These are phyloP conservation scores for Kodamaea sp. DNA, from an alignment of 1,139 yeast genomes.

Conservation along the genomic window DNA sequence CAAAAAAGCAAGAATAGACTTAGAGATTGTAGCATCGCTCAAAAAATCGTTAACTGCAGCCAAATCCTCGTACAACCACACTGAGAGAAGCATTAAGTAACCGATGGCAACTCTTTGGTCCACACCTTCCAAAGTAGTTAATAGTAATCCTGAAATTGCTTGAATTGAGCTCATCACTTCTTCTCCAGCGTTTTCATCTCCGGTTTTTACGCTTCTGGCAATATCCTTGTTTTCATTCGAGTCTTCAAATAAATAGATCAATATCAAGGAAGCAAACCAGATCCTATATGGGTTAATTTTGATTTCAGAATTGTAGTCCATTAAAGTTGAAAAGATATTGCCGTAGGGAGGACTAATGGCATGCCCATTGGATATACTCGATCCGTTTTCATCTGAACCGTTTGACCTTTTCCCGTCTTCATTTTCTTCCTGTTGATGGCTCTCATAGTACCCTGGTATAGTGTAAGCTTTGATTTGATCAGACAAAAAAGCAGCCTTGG, in stretches of 20 bases:
- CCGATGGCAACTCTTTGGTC: constrained; percentile 82
- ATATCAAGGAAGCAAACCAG: constrained; percentile 79
- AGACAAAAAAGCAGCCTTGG: constrained; percentile 59
- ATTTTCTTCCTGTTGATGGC: constrained; percentile 1
- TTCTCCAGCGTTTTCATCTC: constrained; percentile 67
- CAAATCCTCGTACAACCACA: constrained; percentile 79
- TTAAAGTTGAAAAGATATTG: constrained; percentile 66
- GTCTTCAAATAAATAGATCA: constrained; percentile 65
- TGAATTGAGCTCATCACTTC: constrained; percentile 76
- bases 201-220: constrained; percentile 60
- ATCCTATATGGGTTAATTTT: constrained; percentile 81
- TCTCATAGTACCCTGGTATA: constrained; percentile 23
- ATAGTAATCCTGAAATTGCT: constrained; percentile 74
- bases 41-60: constrained; percentile 77
- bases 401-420: neutral
- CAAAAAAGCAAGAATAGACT: constrained; percentile 66
- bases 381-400: constrained; percentile 3
- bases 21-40: constrained; percentile 63
- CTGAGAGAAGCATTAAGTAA: constrained; percentile 71
- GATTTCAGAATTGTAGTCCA: constrained; percentile 77
- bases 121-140: constrained; percentile 60
- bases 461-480: constrained; percentile 60
- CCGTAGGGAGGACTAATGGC: constrained; percentile 27
- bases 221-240: constrained; percentile 51
- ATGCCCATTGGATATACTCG: neutral